A percentile compares a stretch with the other conserved stretches of the same genome.
Conservation (phyloP, 805 yeast genomes). For the Kluyveromyces siamensis region DNA sequence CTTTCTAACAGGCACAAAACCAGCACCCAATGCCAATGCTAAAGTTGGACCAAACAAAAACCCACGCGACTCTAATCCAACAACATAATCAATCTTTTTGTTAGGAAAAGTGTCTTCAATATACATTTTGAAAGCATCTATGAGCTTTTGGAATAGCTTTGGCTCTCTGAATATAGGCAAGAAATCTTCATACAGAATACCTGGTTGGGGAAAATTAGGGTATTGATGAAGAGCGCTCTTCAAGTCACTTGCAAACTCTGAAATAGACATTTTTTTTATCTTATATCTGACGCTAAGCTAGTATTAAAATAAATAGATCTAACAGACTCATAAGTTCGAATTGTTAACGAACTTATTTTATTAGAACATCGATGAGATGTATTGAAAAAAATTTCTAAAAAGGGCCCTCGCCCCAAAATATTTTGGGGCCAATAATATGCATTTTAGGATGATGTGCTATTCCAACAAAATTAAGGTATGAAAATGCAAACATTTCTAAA, state of each 20-base stretch:
- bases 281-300: no score
- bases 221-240: conserved; percentile 59
- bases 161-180: conserved; percentile 89
- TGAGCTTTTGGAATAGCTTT: conserved; percentile 64
- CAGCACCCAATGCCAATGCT: conserved; percentile 81
- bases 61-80: conserved; percentile 96
- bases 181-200: conserved; percentile 91
- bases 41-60: conserved; percentile 93
- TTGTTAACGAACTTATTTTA: no score
- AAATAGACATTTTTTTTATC: conserved; percentile 18
- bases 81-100: conserved; percentile 71
- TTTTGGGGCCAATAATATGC: background rate
- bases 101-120: conserved; percentile 46
- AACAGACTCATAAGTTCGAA: no score
- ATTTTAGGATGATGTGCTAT: background rate
- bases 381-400: background rate
- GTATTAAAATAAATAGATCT: no score
- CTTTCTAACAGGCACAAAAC: conserved; percentile 93
- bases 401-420: background rate
- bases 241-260: conserved; percentile 35
- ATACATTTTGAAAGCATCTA: conserved; percentile 73
- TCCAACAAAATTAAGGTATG: background rate
- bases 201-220: conserved; percentile 91
- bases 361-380: background rate
- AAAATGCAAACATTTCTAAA: background rate